Base-by-base conservation (phyloP, 352 stramenopile species). In the Phytopythium ostracodes region DNA sequence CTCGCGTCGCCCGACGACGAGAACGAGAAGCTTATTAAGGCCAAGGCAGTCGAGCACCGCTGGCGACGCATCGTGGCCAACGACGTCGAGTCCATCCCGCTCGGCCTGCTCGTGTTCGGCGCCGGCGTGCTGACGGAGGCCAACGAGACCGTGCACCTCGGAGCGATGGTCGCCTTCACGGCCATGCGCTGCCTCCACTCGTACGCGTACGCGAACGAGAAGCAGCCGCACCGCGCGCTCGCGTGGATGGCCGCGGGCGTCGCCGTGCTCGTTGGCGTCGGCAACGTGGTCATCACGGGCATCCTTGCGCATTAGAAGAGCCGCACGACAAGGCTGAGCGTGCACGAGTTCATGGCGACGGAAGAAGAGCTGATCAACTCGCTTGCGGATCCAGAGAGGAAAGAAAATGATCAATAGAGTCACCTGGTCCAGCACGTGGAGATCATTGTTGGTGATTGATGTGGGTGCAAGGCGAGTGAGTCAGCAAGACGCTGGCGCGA, bases 11-110 rank as follows among this genome's bases (percentile, higher is more conserved):
- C 64, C 14, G 50, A 67, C 40, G 43, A 51, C 53, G 52, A 50
- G 63, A 63, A 62, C 56, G 57, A 66, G 17, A 71, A 74, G 54
- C 46, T 72, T n/a, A 14, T 59, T 46, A 60, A 63, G 33, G 71
- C 68, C 18, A 60, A 60, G 20, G 58, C 62, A 22, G 62, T 54
- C 22, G 72, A 79, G 60, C 59, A 72, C 20, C 67, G 73, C 31
- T 81, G 70, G 73, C 56, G 62, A 20, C 70, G 73, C 24, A 76
- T 81, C 60, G 64, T 81, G 17, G 50, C 47, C 17, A 81, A 81
- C 63, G 73, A 81, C 46, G 58, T 79, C 49, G 73, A 81, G 49
- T 69, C 64, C 20, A 76, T 81, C 38, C 73, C 73, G 5, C 56
- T 81, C 22, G 71, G 62, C 31, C 64, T 81, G 10, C 25, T 76